Evolutionary conservation across 345 rosid genomes (phyloP).

Genomic region (Aethionema arabicum): DNA sequence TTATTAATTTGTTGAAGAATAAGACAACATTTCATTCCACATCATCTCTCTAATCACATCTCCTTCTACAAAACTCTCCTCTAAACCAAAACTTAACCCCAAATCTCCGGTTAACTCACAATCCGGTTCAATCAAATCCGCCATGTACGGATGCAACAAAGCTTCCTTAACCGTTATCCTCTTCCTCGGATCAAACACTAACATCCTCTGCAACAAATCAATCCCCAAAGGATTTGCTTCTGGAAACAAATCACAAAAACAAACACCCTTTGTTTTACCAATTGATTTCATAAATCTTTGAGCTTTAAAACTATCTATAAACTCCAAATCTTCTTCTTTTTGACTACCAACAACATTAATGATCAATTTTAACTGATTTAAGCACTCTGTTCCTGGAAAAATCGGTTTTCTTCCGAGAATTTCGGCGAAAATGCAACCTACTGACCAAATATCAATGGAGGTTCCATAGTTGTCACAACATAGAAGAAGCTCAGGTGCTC

Average conservation of each 20-base stretch:
- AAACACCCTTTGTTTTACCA: slow-evolving; percentile 48
- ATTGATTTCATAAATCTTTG: slow-evolving; percentile 58
- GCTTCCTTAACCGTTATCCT: slow-evolving; percentile 73
- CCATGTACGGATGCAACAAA: slow-evolving; percentile 78
- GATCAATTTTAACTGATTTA: slow-evolving; percentile 79
- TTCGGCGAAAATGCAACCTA: slow-evolving; percentile 87
- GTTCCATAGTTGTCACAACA: slow-evolving; percentile 81
- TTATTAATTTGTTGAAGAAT: too few species aligned
- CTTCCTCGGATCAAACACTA: slow-evolving; percentile 76
- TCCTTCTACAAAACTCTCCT: slow-evolving; percentile 55
- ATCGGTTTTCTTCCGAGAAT: slow-evolving; percentile 79
- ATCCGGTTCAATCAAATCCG: slow-evolving; percentile 50
- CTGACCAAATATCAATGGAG: slow-evolving; percentile 86
- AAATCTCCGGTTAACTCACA: slow-evolving; percentile 52
- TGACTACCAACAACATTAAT: slow-evolving; percentile 76
- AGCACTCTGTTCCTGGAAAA: slow-evolving; percentile 81
- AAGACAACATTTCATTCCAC: slow-evolving; percentile 67
- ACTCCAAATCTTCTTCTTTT: slow-evolving; percentile 62
- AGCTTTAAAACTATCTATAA: slow-evolving; percentile 46
- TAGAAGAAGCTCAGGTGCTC: slow-evolving; percentile 88
- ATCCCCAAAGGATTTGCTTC: slow-evolving; percentile 68
- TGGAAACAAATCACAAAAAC: slow-evolving; percentile 55
- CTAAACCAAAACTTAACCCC: slow-evolving; percentile 61
- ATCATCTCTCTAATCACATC: slow-evolving; percentile 77
- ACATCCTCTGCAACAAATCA: slow-evolving; percentile 71